Evolutionary conservation across 768 basidiomycete species (phyloP).

Genomic region (Pholiota molesta): DNA sequence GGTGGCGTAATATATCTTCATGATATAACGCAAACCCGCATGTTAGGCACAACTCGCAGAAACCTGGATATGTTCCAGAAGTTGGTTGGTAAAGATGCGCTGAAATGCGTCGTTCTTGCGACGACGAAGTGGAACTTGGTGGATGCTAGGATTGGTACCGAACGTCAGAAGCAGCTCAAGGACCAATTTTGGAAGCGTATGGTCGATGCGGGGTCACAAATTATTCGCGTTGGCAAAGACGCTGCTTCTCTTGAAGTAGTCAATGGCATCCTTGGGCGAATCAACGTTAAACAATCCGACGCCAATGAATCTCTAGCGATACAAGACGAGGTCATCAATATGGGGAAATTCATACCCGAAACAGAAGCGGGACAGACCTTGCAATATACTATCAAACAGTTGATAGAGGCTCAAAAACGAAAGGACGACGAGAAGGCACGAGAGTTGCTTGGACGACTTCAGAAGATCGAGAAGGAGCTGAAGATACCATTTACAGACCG

Average conservation of each 20-base stretch:
- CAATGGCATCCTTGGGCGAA: neutral
- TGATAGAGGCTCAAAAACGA: neutral
- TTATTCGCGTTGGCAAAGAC: no score
- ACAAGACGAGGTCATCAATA: neutral
- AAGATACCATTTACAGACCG: neutral
- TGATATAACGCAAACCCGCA: slow-evolving; percentile 4
- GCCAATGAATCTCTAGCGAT: neutral
- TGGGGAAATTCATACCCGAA: neutral
- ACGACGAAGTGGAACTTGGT: neutral
- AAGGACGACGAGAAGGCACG: neutral
- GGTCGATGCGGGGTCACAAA: no score
- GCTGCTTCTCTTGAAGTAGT: neutral
- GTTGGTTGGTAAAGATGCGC: neutral
- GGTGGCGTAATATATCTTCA: neutral
- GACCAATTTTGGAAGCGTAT: neutral
- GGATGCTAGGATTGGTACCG: neutral
- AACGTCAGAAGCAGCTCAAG: neutral
- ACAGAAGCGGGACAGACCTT: neutral
- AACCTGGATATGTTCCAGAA: slow-evolving; percentile 3
- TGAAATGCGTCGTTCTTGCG: neutral
- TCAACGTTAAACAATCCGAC: neutral
- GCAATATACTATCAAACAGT: neutral
- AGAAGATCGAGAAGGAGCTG: neutral
- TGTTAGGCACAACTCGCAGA: slow-evolving; percentile 1
- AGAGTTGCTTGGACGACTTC: neutral